These are phyloP conservation scores for Helichrysum umbraculigerum DNA, from an alignment of 129 eudicot genomes.

Conservation along the genomic window DNA sequence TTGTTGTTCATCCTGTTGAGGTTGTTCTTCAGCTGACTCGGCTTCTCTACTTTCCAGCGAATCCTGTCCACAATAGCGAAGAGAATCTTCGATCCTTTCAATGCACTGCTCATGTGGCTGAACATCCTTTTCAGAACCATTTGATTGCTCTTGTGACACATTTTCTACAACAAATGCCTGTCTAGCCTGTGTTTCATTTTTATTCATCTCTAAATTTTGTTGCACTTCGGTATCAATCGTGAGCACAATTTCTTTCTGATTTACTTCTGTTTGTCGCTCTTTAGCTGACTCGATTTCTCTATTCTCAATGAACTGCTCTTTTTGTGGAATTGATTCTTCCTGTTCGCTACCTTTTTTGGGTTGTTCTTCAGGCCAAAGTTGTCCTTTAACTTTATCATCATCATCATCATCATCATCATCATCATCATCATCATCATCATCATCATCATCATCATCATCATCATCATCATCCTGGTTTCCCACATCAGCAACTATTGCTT, in stretches of 20 bases:
- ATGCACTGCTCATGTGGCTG: not conserved
- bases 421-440: not conserved
- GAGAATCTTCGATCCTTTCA: not conserved
- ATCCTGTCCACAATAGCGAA: not conserved
- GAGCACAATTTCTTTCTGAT: constrained; percentile 10
- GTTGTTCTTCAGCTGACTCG: constrained; percentile 22
- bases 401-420: not conserved
- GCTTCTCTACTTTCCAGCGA: constrained; percentile 4
- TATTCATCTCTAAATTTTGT: not conserved
- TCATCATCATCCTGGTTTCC: constrained; percentile 3
- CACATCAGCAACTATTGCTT: constrained; percentile 1
- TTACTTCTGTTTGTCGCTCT: constrained; percentile 25
- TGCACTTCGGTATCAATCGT: not conserved
- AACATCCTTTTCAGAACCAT: not conserved
- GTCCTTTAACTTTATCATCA: constrained; percentile 19
- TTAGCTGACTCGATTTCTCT: constrained; percentile 18
- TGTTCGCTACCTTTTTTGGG: not conserved
- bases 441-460: not conserved
- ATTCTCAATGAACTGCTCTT: constrained; percentile 17
- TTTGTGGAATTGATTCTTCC: constrained; percentile 5
- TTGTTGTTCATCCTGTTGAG: constrained; percentile 2
- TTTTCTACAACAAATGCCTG: not conserved
- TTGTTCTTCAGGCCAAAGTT: constrained; percentile 14
- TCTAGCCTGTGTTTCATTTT: not conserved
- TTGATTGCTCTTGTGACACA: constrained; percentile 1